Conservation (phyloP, 2,329 filamentous ascomycete species). For the Chrysoporthe cubensis region DNA sequence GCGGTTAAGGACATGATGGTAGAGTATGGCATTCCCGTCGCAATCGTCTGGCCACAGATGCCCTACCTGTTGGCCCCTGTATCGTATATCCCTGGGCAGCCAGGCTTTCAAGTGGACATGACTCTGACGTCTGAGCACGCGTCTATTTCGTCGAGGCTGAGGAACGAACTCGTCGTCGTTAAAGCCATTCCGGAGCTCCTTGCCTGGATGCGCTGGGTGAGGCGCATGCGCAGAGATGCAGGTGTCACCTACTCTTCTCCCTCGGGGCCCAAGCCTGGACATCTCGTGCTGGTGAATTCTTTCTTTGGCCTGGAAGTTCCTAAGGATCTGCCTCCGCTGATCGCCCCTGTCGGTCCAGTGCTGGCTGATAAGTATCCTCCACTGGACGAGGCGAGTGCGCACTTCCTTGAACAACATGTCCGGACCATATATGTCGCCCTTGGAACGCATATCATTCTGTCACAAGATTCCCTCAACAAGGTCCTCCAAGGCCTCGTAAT, state of each 20-base stretch:
- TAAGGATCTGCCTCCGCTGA: slow-evolving; percentile 46
- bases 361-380: slow-evolving; percentile 41
- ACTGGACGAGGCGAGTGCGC: slow-evolving; percentile 33
- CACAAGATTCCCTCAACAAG: slow-evolving; percentile 36
- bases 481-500: slow-evolving; percentile 39
- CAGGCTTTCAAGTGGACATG: slow-evolving; percentile 46
- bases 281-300: slow-evolving; percentile 48
- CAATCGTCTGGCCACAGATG: slow-evolving; percentile 47
- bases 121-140: slow-evolving; percentile 45
- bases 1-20: slow-evolving; percentile 45
- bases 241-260: slow-evolving; percentile 40
- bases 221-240: slow-evolving; percentile 39
- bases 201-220: slow-evolving; percentile 37
- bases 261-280: slow-evolving; percentile 41
- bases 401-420: slow-evolving; percentile 39
- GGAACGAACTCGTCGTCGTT: slow-evolving; percentile 41
- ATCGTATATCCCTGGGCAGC: slow-evolving; percentile 46
- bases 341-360: slow-evolving; percentile 45
- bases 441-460: slow-evolving; percentile 46
- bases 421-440: slow-evolving; percentile 46
- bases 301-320: slow-evolving; percentile 49
- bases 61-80: slow-evolving; percentile 42
- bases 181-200: slow-evolving; percentile 38
- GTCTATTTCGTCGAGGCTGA: slow-evolving; percentile 42
- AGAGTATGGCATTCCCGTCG: slow-evolving; percentile 43